Evolutionary conservation across 768 basidiomycete species (phyloP), one percentile per base, ranked within the genome.

Genomic region (Amanita subjunquillea): DNA sequence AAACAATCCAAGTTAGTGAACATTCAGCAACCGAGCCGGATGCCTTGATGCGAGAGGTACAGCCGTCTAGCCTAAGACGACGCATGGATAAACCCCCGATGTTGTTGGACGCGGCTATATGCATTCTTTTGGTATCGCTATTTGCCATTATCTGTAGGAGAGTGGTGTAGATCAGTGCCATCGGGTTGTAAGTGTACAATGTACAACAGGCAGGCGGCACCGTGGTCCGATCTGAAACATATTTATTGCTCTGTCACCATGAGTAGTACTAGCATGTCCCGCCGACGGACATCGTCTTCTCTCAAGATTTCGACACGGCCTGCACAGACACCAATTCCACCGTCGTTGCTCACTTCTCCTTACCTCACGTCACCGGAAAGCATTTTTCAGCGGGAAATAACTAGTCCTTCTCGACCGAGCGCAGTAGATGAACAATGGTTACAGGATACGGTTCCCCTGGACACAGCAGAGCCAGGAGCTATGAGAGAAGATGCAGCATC

Each of bases 41-140:
- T 45, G 15, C n/a, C 10, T 20, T n/a, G 23, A 22, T 23, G 22
- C 50, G 30, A 38, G 43, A 42, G 4, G 38, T 6, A 9, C 34
- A 38, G 22, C 36, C 9, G 13, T n/a, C 30, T 29, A 34, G 13
- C n/a, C 23, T 39, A 48, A 17, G 53, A 37, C 48, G 57, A 59
- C 54, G 60, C 42, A 55, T 57, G 30, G 59, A 65, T 37, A 72
- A 68, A 53, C 80, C 85, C 22, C 85, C 85, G 22, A 61, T 87
- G 23, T 65, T 87, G 22, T 69, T 91, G 30, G 88, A 90, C 64
- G 79, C 79, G 9, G 80, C 82, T 27, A 90, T 91, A 55, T 82
- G 83, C 63, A 72, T 89, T 45, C 70, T 87, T 20, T 68, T 90
- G 8, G 82, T 83, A 12, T 66, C 89, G 53, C 74, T 83, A 45